A percentile compares a stretch with the other conserved stretches of the same genome.
Evolutionary conservation across 495 filamentous ascomycete genomes (phyloP).

Genomic region (Penicillium alfredii): DNA sequence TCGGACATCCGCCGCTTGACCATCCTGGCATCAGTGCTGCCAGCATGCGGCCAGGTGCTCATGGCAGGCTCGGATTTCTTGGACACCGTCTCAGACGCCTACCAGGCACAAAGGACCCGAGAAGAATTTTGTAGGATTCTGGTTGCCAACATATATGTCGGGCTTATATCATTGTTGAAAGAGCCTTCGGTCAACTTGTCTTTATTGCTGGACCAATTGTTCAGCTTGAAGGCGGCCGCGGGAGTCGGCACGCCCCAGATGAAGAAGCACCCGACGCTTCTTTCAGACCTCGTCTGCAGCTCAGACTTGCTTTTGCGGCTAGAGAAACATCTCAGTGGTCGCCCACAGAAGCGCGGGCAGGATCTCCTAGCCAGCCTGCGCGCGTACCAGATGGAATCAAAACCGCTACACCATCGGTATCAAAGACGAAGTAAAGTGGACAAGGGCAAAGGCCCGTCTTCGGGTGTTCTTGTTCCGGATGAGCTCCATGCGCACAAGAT

Average conservation of each 20-base stretch:
- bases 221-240: slow-evolving; percentile 65
- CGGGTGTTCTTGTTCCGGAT: slow-evolving; percentile 34
- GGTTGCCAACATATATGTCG: slow-evolving; percentile 65
- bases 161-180: slow-evolving; percentile 61
- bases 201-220: slow-evolving; percentile 72
- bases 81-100: slow-evolving; percentile 64
- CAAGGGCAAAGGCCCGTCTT: slow-evolving; percentile 64
- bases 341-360: slow-evolving; percentile 42
- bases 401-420: slow-evolving; percentile 48
- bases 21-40: slow-evolving; percentile 32
- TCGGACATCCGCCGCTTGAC: slow-evolving; percentile 36
- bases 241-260: slow-evolving; percentile 43
- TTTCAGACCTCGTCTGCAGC: slow-evolving; percentile 42
- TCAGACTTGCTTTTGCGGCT: slow-evolving; percentile 32
- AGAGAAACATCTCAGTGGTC: slow-evolving; percentile 52
- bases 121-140: slow-evolving; percentile 54
- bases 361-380: slow-evolving; percentile 36
- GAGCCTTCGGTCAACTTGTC: slow-evolving; percentile 61
- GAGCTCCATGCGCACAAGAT: slow-evolving; percentile 73
- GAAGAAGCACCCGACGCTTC: slow-evolving; percentile 36
- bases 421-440: slow-evolving; percentile 50
- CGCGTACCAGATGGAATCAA: slow-evolving; percentile 42
- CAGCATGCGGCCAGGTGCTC: slow-evolving; percentile 49
- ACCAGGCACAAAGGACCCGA: slow-evolving; percentile 46
- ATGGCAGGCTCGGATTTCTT: slow-evolving; percentile 80